A percentile compares a stretch with the other conserved stretches of the same genome.
These are phyloP conservation scores for Biancaea sappan DNA, from an alignment of 306 rosid species.

Conservation along the genomic window DNA sequence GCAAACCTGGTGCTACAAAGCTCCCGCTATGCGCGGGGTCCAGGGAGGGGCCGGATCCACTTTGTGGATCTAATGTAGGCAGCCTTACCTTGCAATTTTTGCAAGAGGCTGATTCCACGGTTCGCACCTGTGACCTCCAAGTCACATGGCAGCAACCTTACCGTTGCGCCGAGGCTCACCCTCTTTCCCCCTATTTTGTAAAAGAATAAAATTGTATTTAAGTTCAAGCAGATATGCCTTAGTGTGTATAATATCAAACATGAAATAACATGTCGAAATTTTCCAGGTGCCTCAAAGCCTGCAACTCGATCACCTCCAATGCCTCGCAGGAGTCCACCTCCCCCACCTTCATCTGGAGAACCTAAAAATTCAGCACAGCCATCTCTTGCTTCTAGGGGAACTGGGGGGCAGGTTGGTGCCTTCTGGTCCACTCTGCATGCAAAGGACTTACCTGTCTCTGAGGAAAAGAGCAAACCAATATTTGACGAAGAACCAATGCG, in stretches of 20 bases:
- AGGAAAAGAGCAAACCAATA: slow-evolving; percentile 52
- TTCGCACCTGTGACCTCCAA: too few relatives aligned
- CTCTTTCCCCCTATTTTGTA: too few relatives aligned
- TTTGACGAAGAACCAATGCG: slow-evolving; percentile 74
- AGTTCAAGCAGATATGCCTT: not conserved
- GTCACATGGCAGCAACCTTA: too few relatives aligned
- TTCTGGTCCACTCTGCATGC: slow-evolving; percentile 94
- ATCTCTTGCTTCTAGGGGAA: slow-evolving; percentile 51
- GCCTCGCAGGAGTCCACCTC: slow-evolving; percentile 85
- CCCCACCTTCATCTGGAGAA: slow-evolving; percentile 69
- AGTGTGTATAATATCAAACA: not conserved
- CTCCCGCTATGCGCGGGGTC: too few relatives aligned
- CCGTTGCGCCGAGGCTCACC: too few relatives aligned
- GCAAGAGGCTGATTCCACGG: too few relatives aligned
- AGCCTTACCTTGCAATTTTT: too few relatives aligned
- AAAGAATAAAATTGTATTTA: slow-evolving; percentile 4
- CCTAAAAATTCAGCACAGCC: slow-evolving; percentile 62
- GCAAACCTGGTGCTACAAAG: too few relatives aligned
- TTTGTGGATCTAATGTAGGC: too few relatives aligned
- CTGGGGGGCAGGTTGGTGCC: slow-evolving; percentile 76
- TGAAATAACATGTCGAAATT: slow-evolving; percentile 27
- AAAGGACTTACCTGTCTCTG: slow-evolving; percentile 44
- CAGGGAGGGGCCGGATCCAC: too few relatives aligned
- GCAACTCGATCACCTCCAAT: slow-evolving; percentile 53
- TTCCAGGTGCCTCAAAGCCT: slow-evolving; percentile 63